These are phyloP conservation scores for Leucaena leucocephala DNA, from an alignment of 306 rosid species.

Conservation along the genomic window DNA sequence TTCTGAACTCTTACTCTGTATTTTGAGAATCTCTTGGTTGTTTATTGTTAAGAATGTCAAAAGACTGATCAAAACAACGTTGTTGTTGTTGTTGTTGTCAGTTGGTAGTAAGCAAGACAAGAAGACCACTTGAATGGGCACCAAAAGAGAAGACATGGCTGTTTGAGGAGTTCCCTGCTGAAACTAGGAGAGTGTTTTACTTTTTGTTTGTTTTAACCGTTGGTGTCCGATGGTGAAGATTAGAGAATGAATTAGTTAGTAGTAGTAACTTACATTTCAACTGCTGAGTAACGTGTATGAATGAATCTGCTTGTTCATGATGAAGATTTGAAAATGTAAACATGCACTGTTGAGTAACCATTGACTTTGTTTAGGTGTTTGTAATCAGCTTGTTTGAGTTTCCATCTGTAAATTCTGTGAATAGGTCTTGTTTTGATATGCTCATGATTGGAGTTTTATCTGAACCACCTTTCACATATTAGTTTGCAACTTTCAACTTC, in stretches of 20 bases:
- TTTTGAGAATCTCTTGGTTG: background rate
- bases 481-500: too few relatives aligned
- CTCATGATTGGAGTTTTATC: background rate
- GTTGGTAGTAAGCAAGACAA: conserved; percentile 48
- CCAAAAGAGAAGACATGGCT: conserved; percentile 39
- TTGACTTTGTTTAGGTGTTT: background rate
- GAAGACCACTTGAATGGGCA: conserved; percentile 39
- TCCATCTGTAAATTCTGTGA: conserved; percentile 3
- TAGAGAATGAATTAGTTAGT: conserved; percentile 10
- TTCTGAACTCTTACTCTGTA: conserved; percentile 2
- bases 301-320: conserved; percentile 22
- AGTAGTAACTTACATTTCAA: conserved; percentile 10
- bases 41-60: background rate
- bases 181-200: conserved; percentile 37
- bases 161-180: conserved; percentile 24
- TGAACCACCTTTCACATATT: background rate
- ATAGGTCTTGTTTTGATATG: conserved; percentile 1
- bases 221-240: conserved; percentile 21
- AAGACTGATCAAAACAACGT: background rate
- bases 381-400: background rate
- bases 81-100: conserved; percentile 5
- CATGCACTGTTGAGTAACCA: conserved; percentile 13
- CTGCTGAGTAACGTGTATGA: conserved; percentile 37
- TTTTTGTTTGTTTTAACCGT: background rate
- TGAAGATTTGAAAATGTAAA: background rate